These are phyloP conservation scores for Trichoderma lentiforme DNA, from an alignment of 2,329 filamentous ascomycete genomes.

Conservation along the genomic window DNA sequence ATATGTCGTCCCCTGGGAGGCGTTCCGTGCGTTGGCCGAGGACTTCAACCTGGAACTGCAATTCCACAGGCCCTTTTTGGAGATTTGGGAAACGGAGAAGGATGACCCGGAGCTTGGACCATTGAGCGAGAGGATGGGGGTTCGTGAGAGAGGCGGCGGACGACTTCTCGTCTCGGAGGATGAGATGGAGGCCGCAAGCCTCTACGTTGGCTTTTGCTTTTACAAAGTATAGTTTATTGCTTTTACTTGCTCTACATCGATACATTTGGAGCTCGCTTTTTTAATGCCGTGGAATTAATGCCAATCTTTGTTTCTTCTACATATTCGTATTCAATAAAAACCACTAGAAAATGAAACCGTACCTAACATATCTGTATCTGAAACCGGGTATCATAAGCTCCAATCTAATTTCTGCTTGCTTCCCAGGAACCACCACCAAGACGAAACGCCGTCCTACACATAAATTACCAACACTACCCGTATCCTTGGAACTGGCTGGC, in stretches of 20 bases:
- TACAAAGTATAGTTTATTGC: conserved; percentile 70
- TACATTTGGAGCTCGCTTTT: not conserved
- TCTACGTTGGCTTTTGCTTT: conserved; percentile 95
- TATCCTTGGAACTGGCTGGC: not conserved
- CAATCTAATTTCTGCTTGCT: conserved; percentile 5
- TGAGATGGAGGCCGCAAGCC: conserved; percentile 88
- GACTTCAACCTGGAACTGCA: conserved; percentile 95
- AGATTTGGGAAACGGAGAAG: conserved; percentile 91
- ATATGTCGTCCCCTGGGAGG: conserved; percentile 97
- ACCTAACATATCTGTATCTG: not conserved
- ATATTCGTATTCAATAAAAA: not conserved
- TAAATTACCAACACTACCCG: not conserved
- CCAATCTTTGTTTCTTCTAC: not conserved
- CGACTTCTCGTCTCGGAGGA: conserved; percentile 71
- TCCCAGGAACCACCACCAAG: not conserved
- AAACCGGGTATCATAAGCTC: conserved; percentile 14
- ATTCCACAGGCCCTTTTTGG: conserved; percentile 85
- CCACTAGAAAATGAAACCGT: not conserved
- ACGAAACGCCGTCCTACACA: not conserved
- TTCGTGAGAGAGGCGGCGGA: conserved; percentile 67
- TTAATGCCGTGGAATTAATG: not conserved
- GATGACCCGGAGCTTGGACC: conserved; percentile 77
- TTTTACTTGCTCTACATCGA: not conserved
- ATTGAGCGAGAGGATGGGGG: conserved; percentile 93
- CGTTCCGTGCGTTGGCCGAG: conserved; percentile 90